Percentiles rank a stretch among this genome's conserved stretches.
These are phyloP conservation scores for peach (Prunus persica) DNA, from an alignment of 306 rosid genomes.

Conservation along the genomic window DNA sequence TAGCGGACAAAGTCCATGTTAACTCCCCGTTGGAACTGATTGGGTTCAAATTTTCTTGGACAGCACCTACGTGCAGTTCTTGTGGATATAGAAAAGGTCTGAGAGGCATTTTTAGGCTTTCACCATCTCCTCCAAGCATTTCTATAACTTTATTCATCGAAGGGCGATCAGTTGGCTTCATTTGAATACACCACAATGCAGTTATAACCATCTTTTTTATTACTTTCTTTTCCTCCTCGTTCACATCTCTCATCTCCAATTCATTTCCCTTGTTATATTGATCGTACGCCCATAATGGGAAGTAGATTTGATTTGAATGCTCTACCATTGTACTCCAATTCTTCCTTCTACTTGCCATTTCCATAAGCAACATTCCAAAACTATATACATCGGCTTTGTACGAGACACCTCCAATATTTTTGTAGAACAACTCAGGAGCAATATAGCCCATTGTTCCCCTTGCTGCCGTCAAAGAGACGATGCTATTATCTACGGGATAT, in stretches of 20 bases:
- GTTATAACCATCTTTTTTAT: constrained; percentile 5
- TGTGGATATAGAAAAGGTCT: background rate
- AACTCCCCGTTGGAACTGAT: background rate
- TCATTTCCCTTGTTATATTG: background rate
- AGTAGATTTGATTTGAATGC: background rate
- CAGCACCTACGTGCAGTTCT: background rate
- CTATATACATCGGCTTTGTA: constrained; percentile 11
- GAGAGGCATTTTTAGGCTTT: background rate
- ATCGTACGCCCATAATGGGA: background rate
- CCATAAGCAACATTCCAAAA: constrained; percentile 9
- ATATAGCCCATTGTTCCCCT: background rate
- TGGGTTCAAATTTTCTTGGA: background rate
- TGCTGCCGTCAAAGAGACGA: background rate
- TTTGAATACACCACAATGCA: constrained; percentile 12
- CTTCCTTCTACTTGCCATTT: constrained; percentile 1
- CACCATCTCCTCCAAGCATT: constrained; percentile 13
- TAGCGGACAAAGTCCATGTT: background rate
- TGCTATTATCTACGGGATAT: background rate
- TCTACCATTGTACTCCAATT: background rate
- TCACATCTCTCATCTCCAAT: background rate
- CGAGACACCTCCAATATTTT: constrained; percentile 14
- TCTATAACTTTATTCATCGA: constrained; percentile 1
- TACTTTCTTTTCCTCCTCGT: background rate
- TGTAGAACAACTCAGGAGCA: constrained; percentile 13
- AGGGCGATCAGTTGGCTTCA: constrained; percentile 9